phyloP scores from a whole-genome alignment of 2,329 filamentous ascomycete genomes.

The Aspergillus sp. region DNA sequence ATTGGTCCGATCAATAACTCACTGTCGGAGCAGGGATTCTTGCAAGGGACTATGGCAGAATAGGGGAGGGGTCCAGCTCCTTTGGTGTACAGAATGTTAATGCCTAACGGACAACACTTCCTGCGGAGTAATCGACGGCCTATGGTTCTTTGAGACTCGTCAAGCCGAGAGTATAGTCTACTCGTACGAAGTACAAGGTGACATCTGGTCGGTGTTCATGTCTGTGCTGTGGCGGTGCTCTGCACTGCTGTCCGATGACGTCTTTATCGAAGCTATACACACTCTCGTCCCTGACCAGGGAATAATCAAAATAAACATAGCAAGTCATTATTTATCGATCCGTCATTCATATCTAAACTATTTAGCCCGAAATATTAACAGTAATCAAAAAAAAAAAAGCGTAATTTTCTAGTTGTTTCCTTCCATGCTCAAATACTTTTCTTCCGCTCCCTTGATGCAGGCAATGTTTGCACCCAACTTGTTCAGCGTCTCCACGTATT shows the following conservation, averaged over 20 bases:
- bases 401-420: constrained; percentile 17
- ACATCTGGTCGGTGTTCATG: neutral
- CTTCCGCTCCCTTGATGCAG: constrained; percentile 82
- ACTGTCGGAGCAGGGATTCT: neutral
- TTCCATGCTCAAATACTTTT: constrained; percentile 56
- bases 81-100: constrained; percentile 1
- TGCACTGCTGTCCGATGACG: constrained; percentile 7
- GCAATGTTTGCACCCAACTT: constrained; percentile 89
- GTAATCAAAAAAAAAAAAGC: neutral
- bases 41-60: neutral
- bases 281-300: neutral
- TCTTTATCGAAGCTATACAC: constrained; percentile 5
- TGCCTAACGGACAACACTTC: constrained; percentile 3
- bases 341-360: constrained; percentile 2
- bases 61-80: neutral
- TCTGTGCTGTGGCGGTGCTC: constrained; percentile 6
- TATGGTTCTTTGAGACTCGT: neutral
- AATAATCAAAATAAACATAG: neutral
- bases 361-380: neutral
- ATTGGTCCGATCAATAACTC: neutral
- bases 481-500: constrained; percentile 96
- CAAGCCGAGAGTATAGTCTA: neutral
- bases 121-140: neutral
- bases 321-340: constrained; percentile 3
- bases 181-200: neutral